A percentile compares a stretch with the other conserved stretches of the same genome.
Conservation (phyloP, 1,284 basidiomycete species). For the Filobasidium uniguttulatum region DNA sequence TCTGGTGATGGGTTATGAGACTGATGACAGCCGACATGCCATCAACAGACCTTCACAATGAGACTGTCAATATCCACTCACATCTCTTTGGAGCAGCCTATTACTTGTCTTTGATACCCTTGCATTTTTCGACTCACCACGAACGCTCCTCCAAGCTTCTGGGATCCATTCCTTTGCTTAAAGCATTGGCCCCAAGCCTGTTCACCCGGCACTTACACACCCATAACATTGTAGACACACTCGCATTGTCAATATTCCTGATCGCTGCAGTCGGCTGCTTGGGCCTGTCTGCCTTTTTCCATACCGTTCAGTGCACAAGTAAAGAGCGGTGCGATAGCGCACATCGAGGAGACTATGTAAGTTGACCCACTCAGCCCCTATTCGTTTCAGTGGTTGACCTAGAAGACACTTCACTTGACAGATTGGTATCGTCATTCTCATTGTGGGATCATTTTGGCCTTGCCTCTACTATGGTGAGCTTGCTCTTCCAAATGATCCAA, state of each 20-base stretch:
- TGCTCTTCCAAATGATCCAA: neutral
- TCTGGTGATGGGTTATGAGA: neutral
- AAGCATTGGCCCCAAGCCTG: slow-evolving; percentile 18
- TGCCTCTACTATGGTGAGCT: slow-evolving; percentile 37
- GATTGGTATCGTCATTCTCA: slow-evolving; percentile 45
- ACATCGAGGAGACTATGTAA: slow-evolving; percentile 36
- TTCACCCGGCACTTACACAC: slow-evolving; percentile 15
- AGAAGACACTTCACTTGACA: slow-evolving; percentile 3
- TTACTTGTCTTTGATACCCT: slow-evolving; percentile 49
- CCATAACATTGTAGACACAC: slow-evolving; percentile 44
- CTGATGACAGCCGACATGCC: neutral
- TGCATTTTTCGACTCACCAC: slow-evolving; percentile 41
- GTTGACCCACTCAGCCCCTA: slow-evolving; percentile 15
- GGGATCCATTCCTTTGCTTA: neutral
- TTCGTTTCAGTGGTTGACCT: neutral
- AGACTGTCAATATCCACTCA: slow-evolving; percentile 82
- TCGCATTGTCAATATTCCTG: slow-evolving; percentile 55
- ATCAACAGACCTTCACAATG: slow-evolving; percentile 60
- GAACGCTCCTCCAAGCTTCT: neutral
- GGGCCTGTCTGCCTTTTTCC: slow-evolving; percentile 58
- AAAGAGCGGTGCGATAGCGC: slow-evolving; percentile 42
- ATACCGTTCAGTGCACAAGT: slow-evolving; percentile 64
- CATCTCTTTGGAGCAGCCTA: slow-evolving; percentile 63
- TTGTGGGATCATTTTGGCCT: slow-evolving; percentile 67
- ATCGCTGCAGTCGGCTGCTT: slow-evolving; percentile 62